These are phyloP conservation scores for Nemania bipapillata DNA, from an alignment of 2,329 filamentous ascomycete genomes.

Conservation along the genomic window DNA sequence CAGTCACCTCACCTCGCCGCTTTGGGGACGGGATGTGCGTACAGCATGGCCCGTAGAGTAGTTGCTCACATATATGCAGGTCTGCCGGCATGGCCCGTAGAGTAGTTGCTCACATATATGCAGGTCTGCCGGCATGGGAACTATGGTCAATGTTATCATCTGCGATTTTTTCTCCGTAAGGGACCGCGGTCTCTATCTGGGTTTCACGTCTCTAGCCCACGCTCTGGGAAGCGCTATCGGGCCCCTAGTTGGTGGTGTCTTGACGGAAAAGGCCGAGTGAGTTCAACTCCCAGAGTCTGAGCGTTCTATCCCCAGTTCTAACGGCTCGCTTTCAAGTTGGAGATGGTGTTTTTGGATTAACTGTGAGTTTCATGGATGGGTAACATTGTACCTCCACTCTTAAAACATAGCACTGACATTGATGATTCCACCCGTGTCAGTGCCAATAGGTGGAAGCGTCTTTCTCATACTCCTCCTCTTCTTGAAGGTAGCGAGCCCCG, in stretches of 20 bases:
- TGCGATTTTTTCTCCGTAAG: conserved; percentile 23
- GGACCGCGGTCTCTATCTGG: conserved; percentile 26
- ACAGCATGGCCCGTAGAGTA: conserved; percentile 6
- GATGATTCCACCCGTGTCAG: conserved; percentile 36
- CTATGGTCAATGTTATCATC: conserved; percentile 27
- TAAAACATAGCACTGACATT: conserved; percentile 14
- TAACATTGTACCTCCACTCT: background rate
- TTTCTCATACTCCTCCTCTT: conserved; percentile 70
- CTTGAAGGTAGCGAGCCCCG: conserved; percentile 73
- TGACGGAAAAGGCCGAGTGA: conserved; percentile 20
- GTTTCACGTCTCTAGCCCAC: conserved; percentile 5
- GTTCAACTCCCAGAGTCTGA: conserved; percentile 12
- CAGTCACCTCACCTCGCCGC: conserved; percentile 12
- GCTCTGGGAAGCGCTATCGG: conserved; percentile 20
- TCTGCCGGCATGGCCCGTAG: conserved; percentile 11
- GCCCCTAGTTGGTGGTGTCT: conserved; percentile 24
- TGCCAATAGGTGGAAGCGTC: conserved; percentile 64
- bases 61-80: conserved; percentile 16
- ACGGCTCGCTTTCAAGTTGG: conserved; percentile 13
- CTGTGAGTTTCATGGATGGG: conserved; percentile 51
- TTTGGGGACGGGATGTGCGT: conserved; percentile 1
- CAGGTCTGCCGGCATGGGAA: conserved; percentile 18
- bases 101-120: conserved; percentile 17
- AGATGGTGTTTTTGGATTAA: conserved; percentile 64
- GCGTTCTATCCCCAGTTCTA: conserved; percentile 12